Conservation (phyloP, 805 yeast genomes). For the Pichia scutulata region DNA sequence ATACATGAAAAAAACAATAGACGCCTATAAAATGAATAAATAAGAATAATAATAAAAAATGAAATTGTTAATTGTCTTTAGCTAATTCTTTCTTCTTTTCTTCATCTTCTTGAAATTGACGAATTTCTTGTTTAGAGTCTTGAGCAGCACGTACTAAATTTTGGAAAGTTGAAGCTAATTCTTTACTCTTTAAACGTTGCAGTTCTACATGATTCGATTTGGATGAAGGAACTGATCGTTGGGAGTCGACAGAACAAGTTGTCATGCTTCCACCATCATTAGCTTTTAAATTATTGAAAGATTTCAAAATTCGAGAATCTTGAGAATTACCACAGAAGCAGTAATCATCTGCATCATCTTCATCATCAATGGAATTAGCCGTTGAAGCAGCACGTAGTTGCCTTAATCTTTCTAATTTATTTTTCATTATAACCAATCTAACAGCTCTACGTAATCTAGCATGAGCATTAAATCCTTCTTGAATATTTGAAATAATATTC, state of each 20-base stretch:
- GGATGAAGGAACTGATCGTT: background rate
- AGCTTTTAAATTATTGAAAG: slow-evolving; percentile 15
- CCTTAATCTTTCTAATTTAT: slow-evolving; percentile 67
- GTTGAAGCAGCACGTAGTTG: slow-evolving; percentile 51
- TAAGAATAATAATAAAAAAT: background rate
- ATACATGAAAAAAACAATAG: background rate
- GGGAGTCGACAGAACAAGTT: background rate
- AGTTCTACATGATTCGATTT: background rate
- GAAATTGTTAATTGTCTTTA: background rate
- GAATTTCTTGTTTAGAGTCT: slow-evolving; percentile 25
- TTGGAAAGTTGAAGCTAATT: slow-evolving; percentile 25
- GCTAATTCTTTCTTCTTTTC: background rate
- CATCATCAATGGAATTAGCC: slow-evolving; percentile 1
- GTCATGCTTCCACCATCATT: background rate
- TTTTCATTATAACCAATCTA: slow-evolving; percentile 74
- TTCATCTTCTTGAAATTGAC: slow-evolving; percentile 21
- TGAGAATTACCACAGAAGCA: slow-evolving; percentile 28
- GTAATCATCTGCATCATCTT: slow-evolving; percentile 27
- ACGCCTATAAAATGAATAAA: background rate
- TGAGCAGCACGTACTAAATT: slow-evolving; percentile 27
- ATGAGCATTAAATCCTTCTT: slow-evolving; percentile 77
- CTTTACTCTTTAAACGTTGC: slow-evolving; percentile 16
- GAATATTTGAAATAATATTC: slow-evolving; percentile 76
- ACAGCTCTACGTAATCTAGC: slow-evolving; percentile 78
- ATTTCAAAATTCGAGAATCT: slow-evolving; percentile 36